A percentile compares a stretch with the other conserved stretches of the same genome.
These are phyloP conservation scores for Fusarium sulawesiense DNA, from an alignment of 2,329 filamentous ascomycete species.

Conservation along the genomic window DNA sequence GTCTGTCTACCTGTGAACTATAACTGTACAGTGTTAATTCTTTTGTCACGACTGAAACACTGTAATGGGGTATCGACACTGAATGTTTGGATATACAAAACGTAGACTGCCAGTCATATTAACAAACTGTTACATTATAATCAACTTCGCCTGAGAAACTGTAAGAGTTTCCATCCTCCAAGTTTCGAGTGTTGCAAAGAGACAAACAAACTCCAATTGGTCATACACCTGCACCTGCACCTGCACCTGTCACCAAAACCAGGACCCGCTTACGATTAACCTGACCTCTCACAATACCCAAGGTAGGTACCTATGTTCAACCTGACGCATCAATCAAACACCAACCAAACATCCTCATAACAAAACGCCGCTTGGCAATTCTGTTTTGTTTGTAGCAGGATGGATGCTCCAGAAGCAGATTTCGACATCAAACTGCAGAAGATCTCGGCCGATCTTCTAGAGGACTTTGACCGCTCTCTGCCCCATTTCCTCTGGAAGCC, in stretches of 20 bases:
- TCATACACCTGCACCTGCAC: background rate
- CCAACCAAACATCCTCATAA: background rate
- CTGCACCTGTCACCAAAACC: background rate
- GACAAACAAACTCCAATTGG: background rate
- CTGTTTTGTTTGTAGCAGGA: constrained; percentile 44
- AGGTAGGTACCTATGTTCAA: background rate
- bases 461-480: constrained; percentile 67
- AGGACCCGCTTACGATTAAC: constrained; percentile 30
- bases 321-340: constrained; percentile 7
- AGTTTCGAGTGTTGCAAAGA: background rate
- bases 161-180: background rate
- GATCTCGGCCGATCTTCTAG: constrained; percentile 68
- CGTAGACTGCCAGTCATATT: background rate
- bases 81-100: background rate
- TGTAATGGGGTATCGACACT: background rate
- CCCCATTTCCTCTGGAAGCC: constrained; percentile 64
- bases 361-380: background rate
- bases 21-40: background rate
- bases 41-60: background rate
- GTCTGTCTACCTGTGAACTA: background rate
- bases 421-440: constrained; percentile 72
- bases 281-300: constrained; percentile 9
- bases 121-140: background rate
- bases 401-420: constrained; percentile 72
- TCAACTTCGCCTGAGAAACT: background rate